Percentiles rank a stretch among this genome's conserved stretches.
Evolutionary conservation across 2,329 filamentous ascomycete genomes (phyloP).

Genomic region (Leptographium galeiforme): DNA sequence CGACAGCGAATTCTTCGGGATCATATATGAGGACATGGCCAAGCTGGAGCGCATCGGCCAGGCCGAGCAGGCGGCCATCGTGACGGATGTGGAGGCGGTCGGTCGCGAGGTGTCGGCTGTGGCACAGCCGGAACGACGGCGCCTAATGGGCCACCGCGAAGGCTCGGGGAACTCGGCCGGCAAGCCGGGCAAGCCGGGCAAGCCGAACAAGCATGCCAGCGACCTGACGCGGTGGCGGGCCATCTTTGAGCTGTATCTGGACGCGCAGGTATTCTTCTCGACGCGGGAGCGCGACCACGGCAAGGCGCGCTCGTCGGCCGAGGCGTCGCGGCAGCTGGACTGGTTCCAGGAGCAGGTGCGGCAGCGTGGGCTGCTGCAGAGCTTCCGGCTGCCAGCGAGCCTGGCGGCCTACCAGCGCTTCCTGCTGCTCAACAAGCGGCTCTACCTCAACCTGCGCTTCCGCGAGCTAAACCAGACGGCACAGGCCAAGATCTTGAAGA

Average conservation of each 20-base stretch:
- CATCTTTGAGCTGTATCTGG: slow-evolving; percentile 70
- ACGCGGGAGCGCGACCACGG: slow-evolving; percentile 60
- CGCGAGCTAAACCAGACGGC: slow-evolving; percentile 73
- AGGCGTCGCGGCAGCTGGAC: slow-evolving; percentile 53
- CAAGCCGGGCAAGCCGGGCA: slow-evolving; percentile 37
- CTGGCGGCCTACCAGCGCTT: slow-evolving; percentile 53
- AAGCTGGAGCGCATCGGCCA: slow-evolving; percentile 55
- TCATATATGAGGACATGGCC: slow-evolving; percentile 58
- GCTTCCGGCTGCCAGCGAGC: slow-evolving; percentile 55
- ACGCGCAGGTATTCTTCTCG: slow-evolving; percentile 72
- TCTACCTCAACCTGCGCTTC: slow-evolving; percentile 72
- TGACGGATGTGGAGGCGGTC: slow-evolving; percentile 47
- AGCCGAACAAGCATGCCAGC: slow-evolving; percentile 18
- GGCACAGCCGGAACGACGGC: slow-evolving; percentile 38
- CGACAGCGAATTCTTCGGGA: slow-evolving; percentile 67
- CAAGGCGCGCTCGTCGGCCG: slow-evolving; percentile 43
- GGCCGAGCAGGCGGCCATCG: slow-evolving; percentile 51
- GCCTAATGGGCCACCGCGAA: slow-evolving; percentile 30
- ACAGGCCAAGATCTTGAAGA: slow-evolving; percentile 75
- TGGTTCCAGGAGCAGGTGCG: slow-evolving; percentile 60
- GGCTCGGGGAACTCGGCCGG: slow-evolving; percentile 21
- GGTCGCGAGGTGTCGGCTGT: slow-evolving; percentile 51
- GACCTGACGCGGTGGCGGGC: slow-evolving; percentile 67
- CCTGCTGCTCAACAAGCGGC: slow-evolving; percentile 55
- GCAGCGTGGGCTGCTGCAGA: slow-evolving; percentile 40